Base-by-base conservation (phyloP, 2,329 filamentous ascomycete genomes). In the Curvularia hawaiiensis region DNA sequence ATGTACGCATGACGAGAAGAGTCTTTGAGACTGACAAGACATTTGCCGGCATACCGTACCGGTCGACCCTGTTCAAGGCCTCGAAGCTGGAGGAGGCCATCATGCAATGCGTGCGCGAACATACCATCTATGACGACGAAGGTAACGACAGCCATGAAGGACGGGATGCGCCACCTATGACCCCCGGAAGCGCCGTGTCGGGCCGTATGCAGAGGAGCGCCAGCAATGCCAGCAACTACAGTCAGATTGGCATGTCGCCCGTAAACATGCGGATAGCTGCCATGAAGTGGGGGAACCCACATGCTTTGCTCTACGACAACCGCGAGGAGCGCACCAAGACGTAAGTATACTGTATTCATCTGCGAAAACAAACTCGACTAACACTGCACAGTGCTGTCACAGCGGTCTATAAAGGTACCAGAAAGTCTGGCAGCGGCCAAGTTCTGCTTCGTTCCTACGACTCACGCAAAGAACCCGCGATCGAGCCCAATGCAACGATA, bases 21-120 rank as follows among this genome's bases (percentile, higher is more conserved):
- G 95, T 99, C 2, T 99, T 99, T 70, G 90, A 98, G 79, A 98
- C 95, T 5, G 95, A 99, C 80, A 99, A 99, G 82, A 98, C 94
- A 4, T 90, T 99, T 67, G 92, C 91, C 33, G 95, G 95, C 11
- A 97, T 99, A 58, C 95, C 95, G 0, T 97, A 96, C 74, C 89
- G 92, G 35, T 92, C 91, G 5, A 99, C 95, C 0, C 79, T 99
- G 28, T 99, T 98, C 85, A 99, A 99, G 79, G 95, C 95, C 11
- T 97, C 92, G 40, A 94, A 92, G 76, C 82, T 99, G 46, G 94
- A 99, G 76, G 92, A 97, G 66, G 94, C 93, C 2, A 98, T 98
- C 69, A 88, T 87, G 73, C 90, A 96, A 67, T 92, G 90, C 64
- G 94, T 98, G 7, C 83, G 89, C 58, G 91, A 96, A 71, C 81